A percentile compares a stretch with the other conserved stretches of the same genome.
Conservation (phyloP, 2,329 filamentous ascomycete genomes). For the Hortaea werneckii region DNA sequence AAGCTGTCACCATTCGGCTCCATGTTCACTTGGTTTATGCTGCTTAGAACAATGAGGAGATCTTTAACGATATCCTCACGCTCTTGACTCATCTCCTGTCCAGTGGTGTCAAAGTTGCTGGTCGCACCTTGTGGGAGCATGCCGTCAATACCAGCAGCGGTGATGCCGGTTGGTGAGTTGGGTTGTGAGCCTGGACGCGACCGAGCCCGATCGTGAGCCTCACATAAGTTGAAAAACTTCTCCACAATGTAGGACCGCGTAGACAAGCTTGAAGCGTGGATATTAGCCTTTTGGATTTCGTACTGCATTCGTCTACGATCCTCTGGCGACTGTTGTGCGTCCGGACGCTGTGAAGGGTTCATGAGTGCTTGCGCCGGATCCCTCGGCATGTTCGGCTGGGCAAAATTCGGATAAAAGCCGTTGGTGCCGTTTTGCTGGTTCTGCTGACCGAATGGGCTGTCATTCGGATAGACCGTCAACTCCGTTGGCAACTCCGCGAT, state of each 20-base stretch:
- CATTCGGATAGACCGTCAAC: slow-evolving; percentile 47
- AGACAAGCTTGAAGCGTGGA: slow-evolving; percentile 70
- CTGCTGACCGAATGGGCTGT: slow-evolving; percentile 18
- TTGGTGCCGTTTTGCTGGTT: slow-evolving; percentile 15
- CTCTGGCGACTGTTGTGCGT: slow-evolving; percentile 25
- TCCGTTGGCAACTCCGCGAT: slow-evolving; percentile 59
- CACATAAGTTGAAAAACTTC: slow-evolving; percentile 69
- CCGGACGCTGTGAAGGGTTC: slow-evolving; percentile 23
- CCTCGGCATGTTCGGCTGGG: slow-evolving; percentile 13
- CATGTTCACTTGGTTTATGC: slow-evolving; percentile 75
- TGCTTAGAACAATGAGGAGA: slow-evolving; percentile 62
- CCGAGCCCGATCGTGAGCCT: slow-evolving; percentile 41
- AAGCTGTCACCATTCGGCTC: slow-evolving; percentile 60
- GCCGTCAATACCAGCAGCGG: slow-evolving; percentile 27
- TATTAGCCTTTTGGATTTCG: slow-evolving; percentile 87
- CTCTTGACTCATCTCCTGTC: slow-evolving; percentile 60
- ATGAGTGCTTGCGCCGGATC: slow-evolving; percentile 20
- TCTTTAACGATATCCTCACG: slow-evolving; percentile 73
- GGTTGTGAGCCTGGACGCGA: slow-evolving; percentile 33
- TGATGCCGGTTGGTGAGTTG: slow-evolving; percentile 24
- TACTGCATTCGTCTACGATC: slow-evolving; percentile 51
- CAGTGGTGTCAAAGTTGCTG: slow-evolving; percentile 37
- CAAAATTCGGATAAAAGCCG: slow-evolving; percentile 15
- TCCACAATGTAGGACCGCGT: slow-evolving; percentile 80
- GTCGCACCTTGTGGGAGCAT: slow-evolving; percentile 21